Evolutionary conservation across 1,284 basidiomycete genomes (phyloP).

Genomic region (Hemileccinum hortonii): DNA sequence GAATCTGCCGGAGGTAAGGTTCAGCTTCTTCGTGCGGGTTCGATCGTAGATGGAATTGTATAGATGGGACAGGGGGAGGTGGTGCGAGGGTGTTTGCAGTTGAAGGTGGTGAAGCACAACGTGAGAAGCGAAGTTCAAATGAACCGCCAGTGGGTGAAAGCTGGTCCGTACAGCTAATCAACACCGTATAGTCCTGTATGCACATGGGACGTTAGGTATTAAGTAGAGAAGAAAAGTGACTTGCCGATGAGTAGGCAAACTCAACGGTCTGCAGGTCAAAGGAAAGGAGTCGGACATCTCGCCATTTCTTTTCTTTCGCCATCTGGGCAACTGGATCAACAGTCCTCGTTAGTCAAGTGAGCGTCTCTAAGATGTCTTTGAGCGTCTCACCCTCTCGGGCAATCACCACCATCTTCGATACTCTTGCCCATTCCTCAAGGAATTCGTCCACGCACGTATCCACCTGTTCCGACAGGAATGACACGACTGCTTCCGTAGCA

Average conservation of each 20-base stretch:
- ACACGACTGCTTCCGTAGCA: slow-evolving; percentile 78
- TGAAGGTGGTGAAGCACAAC: slow-evolving; percentile 36
- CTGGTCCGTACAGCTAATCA: slow-evolving; percentile 73
- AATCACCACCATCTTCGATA: slow-evolving; percentile 90
- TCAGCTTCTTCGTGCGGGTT: slow-evolving; percentile 78
- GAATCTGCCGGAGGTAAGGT: slow-evolving; percentile 62
- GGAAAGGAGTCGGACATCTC: slow-evolving; percentile 73
- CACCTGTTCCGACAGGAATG: slow-evolving; percentile 82
- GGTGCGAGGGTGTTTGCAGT: slow-evolving; percentile 32
- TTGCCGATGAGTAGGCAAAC: slow-evolving; percentile 70
- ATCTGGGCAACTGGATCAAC: slow-evolving; percentile 69
- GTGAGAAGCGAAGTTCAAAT: slow-evolving; percentile 72
- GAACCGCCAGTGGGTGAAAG: slow-evolving; percentile 61
- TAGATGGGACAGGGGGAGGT: slow-evolving; percentile 11
- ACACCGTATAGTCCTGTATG: slow-evolving; percentile 65
- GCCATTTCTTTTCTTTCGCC: slow-evolving; percentile 67
- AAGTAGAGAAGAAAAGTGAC: slow-evolving; percentile 7
- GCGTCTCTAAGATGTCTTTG: neutral
- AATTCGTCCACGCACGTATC: slow-evolving; percentile 87
- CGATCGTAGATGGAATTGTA: slow-evolving; percentile 24
- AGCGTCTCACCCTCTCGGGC: slow-evolving; percentile 71
- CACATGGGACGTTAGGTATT: neutral
- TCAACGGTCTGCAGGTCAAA: slow-evolving; percentile 90
- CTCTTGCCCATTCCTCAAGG: slow-evolving; percentile 85
- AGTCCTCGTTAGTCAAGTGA: slow-evolving; percentile 4